A percentile compares a stretch with the other conserved stretches of the same genome.
Conservation (phyloP, 805 yeast genomes). For the Candida loeiensis region DNA sequence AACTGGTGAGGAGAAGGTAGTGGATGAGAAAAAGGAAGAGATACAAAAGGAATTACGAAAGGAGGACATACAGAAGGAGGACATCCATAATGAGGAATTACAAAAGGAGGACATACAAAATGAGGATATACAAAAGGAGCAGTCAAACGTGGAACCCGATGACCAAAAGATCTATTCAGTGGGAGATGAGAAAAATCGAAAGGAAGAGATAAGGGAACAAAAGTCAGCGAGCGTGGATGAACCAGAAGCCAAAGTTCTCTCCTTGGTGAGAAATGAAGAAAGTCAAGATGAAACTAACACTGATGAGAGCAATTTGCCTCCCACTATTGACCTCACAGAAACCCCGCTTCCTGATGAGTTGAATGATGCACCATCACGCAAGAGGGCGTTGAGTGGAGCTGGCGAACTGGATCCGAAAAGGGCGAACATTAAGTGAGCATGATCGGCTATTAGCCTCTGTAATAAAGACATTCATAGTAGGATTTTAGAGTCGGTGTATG, state of each 20-base stretch:
- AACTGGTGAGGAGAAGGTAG: slow-evolving; percentile 2
- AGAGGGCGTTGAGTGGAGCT: slow-evolving; percentile 3
- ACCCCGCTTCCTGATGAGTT: background rate
- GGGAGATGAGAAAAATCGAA: too few relatives aligned
- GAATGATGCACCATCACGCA: background rate
- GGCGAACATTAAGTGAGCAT: background rate
- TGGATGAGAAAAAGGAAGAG: slow-evolving; percentile 6
- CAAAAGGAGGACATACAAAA: background rate
- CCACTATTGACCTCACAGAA: background rate
- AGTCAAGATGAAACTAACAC: too few relatives aligned
- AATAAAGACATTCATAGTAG: too few relatives aligned
- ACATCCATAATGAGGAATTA: background rate
- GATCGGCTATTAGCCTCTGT: too few relatives aligned
- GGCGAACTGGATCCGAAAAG: background rate
- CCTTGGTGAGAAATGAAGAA: too few relatives aligned
- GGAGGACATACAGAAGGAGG: slow-evolving; percentile 2
- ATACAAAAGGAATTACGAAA: slow-evolving; percentile 3
- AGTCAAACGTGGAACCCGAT: too few relatives aligned
- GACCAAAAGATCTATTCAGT: too few relatives aligned
- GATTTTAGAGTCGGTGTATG: too few relatives aligned
- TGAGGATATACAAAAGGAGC: background rate
- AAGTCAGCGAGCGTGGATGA: too few relatives aligned
- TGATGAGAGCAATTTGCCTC: too few relatives aligned
- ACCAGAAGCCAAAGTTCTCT: too few relatives aligned
- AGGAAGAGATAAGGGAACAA: too few relatives aligned